Conservation (phyloP, 805 yeast genomes). For the Isabelozyma gotoi region DNA sequence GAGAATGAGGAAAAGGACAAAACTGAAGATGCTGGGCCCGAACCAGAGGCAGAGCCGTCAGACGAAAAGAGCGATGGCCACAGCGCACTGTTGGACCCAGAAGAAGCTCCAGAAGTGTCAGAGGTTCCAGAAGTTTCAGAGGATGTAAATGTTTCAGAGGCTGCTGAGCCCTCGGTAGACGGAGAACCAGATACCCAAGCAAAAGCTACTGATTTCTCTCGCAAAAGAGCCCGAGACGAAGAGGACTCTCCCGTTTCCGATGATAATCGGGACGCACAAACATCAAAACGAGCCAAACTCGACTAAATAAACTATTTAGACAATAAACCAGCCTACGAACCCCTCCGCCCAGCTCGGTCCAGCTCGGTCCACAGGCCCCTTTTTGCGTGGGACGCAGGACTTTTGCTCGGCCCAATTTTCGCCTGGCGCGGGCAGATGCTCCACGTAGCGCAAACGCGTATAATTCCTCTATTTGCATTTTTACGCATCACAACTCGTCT, state of each 20-base stretch:
- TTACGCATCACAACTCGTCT: background rate
- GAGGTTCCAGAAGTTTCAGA: conserved; percentile 9
- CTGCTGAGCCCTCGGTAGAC: background rate
- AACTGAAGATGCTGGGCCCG: conserved; percentile 3
- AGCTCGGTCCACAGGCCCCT: no score
- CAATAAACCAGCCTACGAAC: no score
- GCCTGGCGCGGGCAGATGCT: background rate
- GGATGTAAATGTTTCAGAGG: background rate
- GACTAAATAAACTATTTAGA: background rate
- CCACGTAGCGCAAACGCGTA: background rate
- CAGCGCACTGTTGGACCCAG: conserved; percentile 1
- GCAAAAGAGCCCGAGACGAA: conserved; percentile 3
- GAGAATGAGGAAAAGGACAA: background rate
- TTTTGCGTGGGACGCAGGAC: no score
- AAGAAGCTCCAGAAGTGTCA: conserved; percentile 10
- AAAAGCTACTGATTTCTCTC: background rate
- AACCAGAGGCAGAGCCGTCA: background rate
- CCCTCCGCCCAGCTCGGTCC: no score
- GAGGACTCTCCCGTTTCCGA: no score
- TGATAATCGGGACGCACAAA: background rate
- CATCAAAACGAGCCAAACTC: background rate
- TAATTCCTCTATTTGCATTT: background rate
- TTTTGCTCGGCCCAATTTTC: no score
- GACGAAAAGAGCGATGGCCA: conserved; percentile 2
- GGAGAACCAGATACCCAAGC: background rate